Percentiles rank a stretch among this genome's conserved stretches.
phyloP scores from a whole-genome alignment of 345 rosid genomes.

The Dovyalis caffra region DNA sequence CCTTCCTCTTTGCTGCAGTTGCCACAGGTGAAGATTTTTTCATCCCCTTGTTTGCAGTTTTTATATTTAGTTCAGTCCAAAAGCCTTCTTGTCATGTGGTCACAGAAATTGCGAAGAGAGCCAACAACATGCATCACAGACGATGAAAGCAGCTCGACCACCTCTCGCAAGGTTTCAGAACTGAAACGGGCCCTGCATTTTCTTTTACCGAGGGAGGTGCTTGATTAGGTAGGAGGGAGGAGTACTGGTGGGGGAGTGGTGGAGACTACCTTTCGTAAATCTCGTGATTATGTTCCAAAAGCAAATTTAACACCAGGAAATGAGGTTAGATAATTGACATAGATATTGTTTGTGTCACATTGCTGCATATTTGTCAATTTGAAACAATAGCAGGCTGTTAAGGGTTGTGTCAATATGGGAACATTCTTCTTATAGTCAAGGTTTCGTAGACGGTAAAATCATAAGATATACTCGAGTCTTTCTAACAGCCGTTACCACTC shows the following conservation, averaged over 20 bases:
- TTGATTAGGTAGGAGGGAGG: constrained; percentile 17
- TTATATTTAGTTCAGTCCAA: constrained; percentile 7
- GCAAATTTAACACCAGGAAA: constrained; percentile 23
- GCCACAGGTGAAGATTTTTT: constrained; percentile 34
- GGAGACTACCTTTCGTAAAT: constrained; percentile 16
- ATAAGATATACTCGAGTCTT: too few relatives aligned
- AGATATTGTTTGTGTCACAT: too few relatives aligned
- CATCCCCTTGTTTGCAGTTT: not conserved
- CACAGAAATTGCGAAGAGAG: constrained; percentile 32
- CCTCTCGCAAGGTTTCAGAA: constrained; percentile 29
- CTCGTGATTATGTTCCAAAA: constrained; percentile 17
- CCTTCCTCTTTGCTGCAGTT: constrained; percentile 16
- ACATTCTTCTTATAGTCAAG: too few relatives aligned
- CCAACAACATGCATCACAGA: constrained; percentile 9
- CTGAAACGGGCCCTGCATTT: constrained; percentile 26
- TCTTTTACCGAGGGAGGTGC: constrained; percentile 12
- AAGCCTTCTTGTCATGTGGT: constrained; percentile 13
- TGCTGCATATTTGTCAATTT: too few relatives aligned
- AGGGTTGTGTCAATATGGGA: too few relatives aligned
- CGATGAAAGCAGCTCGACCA: constrained; percentile 20
- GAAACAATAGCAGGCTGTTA: too few relatives aligned
- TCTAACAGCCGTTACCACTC: too few relatives aligned
- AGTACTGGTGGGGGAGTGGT: constrained; percentile 21
- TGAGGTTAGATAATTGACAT: too few relatives aligned
- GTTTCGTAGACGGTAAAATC: too few relatives aligned